These are phyloP conservation scores for Thalassiosira mediterranea DNA, from an alignment of 352 stramenopile genomes.

Conservation along the genomic window DNA sequence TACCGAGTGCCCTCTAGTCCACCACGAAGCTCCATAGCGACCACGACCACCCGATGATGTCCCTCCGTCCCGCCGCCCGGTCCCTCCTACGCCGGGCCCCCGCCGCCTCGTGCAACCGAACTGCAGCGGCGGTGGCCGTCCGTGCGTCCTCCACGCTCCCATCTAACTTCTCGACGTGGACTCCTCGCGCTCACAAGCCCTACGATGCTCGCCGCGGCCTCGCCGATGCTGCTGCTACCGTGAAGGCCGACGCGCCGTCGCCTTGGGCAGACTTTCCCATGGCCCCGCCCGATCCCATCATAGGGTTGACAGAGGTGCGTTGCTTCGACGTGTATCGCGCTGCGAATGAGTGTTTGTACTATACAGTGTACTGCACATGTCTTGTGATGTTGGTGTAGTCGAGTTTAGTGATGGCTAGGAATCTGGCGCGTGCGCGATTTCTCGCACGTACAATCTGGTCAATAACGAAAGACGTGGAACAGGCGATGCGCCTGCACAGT, in stretches of 20 bases:
- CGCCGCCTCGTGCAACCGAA: conserved; percentile 1
- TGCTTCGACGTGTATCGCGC: no score
- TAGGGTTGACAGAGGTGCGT: conserved; percentile 92
- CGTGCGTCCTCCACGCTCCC: background rate
- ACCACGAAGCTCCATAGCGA: no score
- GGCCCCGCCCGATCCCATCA: conserved; percentile 95
- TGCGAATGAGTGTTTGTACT: conserved; percentile 2
- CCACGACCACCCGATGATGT: no score
- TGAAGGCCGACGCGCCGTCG: conserved; percentile 14
- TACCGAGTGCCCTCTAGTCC: no score
- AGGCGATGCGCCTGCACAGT: no score
- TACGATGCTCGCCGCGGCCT: conserved; percentile 22
- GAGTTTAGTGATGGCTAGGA: no score
- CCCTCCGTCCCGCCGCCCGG: conserved; percentile 27
- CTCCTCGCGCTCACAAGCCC: background rate
- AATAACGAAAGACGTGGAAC: no score
- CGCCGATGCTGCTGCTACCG: conserved; percentile 13
- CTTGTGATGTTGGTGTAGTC: conserved; percentile 16
- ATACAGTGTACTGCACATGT: conserved; percentile 25
- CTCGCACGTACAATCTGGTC: no score
- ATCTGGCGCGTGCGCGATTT: no score
- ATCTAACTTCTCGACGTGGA: background rate
- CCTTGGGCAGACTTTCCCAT: conserved; percentile 88
- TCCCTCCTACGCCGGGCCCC: conserved; percentile 7
- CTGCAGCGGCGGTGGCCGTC: background rate